A percentile compares a stretch with the other conserved stretches of the same genome.
These are phyloP conservation scores for Hygrocybe punicea DNA, from an alignment of 768 basidiomycete species.

Conservation along the genomic window DNA sequence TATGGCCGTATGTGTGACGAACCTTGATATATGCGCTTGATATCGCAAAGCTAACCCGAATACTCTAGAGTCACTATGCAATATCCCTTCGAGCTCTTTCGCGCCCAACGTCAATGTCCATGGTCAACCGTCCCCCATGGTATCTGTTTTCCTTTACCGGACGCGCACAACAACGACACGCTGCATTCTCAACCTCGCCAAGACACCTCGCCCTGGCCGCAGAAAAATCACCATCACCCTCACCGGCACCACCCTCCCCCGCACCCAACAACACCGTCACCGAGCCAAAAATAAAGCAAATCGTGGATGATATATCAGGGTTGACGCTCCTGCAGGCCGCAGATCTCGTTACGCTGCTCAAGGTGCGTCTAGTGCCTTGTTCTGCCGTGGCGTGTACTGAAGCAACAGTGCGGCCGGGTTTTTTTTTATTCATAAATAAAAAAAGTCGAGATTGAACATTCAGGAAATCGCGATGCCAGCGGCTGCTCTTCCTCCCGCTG, in stretches of 20 bases:
- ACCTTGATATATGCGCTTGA: background rate
- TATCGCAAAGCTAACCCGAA: background rate
- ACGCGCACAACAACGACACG: background rate
- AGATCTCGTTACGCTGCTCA: conserved; percentile 87
- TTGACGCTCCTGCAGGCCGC: conserved; percentile 91
- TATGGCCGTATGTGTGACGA: background rate
- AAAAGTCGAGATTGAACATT: conserved; percentile 86
- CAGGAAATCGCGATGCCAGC: conserved; percentile 94
- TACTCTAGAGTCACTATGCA: background rate
- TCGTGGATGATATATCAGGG: conserved; percentile 90
- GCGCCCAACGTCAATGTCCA: background rate
- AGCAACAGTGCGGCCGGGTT: too few species aligned
- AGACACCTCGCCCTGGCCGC: background rate
- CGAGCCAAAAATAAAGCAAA: conserved; percentile 69
- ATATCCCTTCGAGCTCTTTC: background rate
- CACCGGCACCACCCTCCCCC: conserved; percentile 46
- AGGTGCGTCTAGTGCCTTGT: conserved; percentile 54
- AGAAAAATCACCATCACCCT: conserved; percentile 38
- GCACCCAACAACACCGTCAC: conserved; percentile 43
- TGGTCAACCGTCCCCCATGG: background rate
- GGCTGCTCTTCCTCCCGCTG: conserved; percentile 56
- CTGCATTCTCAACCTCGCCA: conserved; percentile 34
- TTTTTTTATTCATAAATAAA: background rate
- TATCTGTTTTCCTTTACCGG: background rate
- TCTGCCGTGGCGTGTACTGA: background rate